Conservation (phyloP, 352 stramenopile genomes). For the Globisporangium viniferum region DNA sequence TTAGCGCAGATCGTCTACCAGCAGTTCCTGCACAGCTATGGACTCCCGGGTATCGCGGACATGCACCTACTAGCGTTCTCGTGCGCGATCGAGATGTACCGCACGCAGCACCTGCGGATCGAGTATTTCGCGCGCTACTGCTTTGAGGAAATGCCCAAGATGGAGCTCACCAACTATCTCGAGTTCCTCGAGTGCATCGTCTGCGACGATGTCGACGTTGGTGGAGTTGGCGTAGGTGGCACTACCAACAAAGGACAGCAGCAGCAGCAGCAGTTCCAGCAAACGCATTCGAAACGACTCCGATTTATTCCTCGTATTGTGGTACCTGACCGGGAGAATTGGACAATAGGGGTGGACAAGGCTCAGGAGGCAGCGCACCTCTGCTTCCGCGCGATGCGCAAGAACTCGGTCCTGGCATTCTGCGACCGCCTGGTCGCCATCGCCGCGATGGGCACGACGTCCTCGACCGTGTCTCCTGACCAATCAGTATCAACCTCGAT, state of each 20-base stretch:
- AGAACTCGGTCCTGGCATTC: slow-evolving; percentile 48
- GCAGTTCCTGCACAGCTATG: slow-evolving; percentile 81
- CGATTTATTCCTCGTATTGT: slow-evolving; percentile 51
- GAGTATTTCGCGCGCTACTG: slow-evolving; percentile 76
- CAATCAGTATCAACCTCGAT: neutral
- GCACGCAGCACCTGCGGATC: slow-evolving; percentile 60
- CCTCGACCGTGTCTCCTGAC: slow-evolving; percentile 11
- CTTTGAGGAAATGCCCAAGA: slow-evolving; percentile 62
- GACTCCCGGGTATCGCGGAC: slow-evolving; percentile 68
- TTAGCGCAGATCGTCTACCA: slow-evolving; percentile 79
- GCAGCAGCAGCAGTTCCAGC: neutral
- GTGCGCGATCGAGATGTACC: slow-evolving; percentile 65
- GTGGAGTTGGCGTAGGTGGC: too few species aligned
- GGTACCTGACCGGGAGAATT: slow-evolving; percentile 70
- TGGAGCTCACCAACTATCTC: slow-evolving; percentile 57
- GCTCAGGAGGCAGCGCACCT: slow-evolving; percentile 57
- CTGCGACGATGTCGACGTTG: slow-evolving; percentile 35
- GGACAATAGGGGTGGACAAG: slow-evolving; percentile 62
- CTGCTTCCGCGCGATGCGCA: slow-evolving; percentile 75
- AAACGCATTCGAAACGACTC: slow-evolving; percentile 27
- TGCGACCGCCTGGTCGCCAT: slow-evolving; percentile 57
- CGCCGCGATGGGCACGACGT: slow-evolving; percentile 35
- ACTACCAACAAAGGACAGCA: neutral
- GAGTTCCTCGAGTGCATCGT: slow-evolving; percentile 80
- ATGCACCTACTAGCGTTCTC: slow-evolving; percentile 78